Percentiles rank a stretch among this genome's conserved stretches.
Conservation (phyloP, 1,284 basidiomycete species). For the Leccinum huronense region DNA sequence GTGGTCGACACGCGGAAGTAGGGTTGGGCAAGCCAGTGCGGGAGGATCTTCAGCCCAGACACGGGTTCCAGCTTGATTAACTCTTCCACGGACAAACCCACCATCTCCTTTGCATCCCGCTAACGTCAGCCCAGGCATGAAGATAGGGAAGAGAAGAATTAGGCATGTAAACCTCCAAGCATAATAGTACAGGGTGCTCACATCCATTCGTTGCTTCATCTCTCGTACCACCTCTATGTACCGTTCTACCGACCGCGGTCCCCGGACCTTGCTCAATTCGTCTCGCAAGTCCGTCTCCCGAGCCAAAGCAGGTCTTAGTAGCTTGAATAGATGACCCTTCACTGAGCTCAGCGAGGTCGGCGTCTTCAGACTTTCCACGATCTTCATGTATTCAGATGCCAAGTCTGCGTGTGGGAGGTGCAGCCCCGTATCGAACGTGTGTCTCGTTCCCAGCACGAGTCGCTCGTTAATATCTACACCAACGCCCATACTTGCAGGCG, state of each 20-base stretch:
- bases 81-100: constrained; percentile 41
- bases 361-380: constrained; percentile 73
- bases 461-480: not conserved
- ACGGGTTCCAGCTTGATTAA: constrained; percentile 49
- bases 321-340: constrained; percentile 91
- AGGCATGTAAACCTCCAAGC: not conserved
- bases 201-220: constrained; percentile 67
- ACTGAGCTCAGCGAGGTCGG: constrained; percentile 74
- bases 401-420: constrained; percentile 67
- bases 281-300: constrained; percentile 74
- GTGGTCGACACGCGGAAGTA: constrained; percentile 19
- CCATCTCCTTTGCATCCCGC: constrained; percentile 44
- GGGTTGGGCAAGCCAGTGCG: constrained; percentile 85
- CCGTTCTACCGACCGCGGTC: constrained; percentile 38
- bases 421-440: constrained; percentile 38
- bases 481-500: constrained; percentile 8
- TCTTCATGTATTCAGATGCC: constrained; percentile 85
- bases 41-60: constrained; percentile 62
- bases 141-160: not conserved
- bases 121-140: constrained; percentile 21
- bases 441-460: not conserved
- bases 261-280: constrained; percentile 55
- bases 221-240: constrained; percentile 66
- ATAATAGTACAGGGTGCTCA: constrained; percentile 32
- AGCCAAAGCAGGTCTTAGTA: constrained; percentile 78